Evolutionary conservation across 2,329 filamentous ascomycete genomes (phyloP).

Genomic region (Apiospora koreana): DNA sequence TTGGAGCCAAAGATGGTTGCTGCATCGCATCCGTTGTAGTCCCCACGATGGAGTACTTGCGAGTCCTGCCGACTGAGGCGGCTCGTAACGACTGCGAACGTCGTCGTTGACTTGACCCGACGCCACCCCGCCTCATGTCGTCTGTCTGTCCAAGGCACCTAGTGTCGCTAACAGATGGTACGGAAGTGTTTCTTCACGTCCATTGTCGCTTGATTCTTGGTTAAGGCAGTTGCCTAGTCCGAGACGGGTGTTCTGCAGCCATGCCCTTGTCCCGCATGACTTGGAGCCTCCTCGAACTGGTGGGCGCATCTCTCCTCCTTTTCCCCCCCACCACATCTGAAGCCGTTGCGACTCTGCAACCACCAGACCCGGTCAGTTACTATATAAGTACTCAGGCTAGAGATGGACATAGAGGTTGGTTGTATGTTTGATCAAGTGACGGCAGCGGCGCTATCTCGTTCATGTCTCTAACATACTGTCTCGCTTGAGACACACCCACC

Average conservation of each 20-base stretch:
- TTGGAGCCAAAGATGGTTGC: neutral
- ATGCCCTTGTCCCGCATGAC: neutral
- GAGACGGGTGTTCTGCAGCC: neutral
- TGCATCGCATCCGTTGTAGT: neutral
- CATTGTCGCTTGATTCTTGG: neutral
- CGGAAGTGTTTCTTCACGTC: neutral
- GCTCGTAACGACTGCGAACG: neutral
- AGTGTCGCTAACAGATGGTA: neutral
- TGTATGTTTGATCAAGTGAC: neutral
- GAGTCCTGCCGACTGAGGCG: neutral
- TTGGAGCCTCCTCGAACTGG: conserved; percentile 5
- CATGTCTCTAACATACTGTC: neutral
- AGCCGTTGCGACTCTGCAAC: conserved; percentile 2
- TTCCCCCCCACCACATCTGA: too few relatives aligned
- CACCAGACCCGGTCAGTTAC: neutral
- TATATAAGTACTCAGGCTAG: neutral
- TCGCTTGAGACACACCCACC: conserved; percentile 14
- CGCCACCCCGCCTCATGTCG: neutral
- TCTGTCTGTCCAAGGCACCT: neutral
- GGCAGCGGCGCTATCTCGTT: neutral
- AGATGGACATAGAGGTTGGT: neutral
- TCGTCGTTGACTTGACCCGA: neutral
- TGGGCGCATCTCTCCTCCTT: neutral
- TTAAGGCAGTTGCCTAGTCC: neutral
- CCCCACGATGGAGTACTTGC: neutral